Percentiles rank a stretch among this genome's conserved stretches.
Conservation (phyloP, 208 protist species). For the Trypanosoma caninum region DNA sequence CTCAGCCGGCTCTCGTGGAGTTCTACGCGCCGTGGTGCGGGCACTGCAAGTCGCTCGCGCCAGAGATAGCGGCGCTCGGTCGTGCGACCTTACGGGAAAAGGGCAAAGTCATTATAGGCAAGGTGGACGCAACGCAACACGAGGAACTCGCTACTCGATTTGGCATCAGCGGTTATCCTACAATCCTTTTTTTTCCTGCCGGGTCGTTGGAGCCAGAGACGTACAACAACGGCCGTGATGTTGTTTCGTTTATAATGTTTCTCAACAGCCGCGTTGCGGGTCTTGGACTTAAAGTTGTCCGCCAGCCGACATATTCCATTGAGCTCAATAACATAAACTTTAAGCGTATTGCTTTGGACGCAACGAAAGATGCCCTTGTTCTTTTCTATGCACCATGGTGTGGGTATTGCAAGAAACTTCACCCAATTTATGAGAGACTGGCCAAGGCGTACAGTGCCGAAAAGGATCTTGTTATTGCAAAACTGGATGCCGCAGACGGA, state of each 20-base stretch:
- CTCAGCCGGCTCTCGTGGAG: constrained; percentile 72
- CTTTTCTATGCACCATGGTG: constrained; percentile 83
- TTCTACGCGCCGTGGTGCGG: constrained; percentile 92
- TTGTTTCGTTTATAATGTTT: constrained; percentile 37
- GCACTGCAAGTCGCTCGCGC: constrained; percentile 65
- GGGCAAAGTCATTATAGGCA: constrained; percentile 52
- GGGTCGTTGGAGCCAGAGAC: constrained; percentile 31
- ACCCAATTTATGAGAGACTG: constrained; percentile 46
- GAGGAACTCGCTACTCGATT: constrained; percentile 36
- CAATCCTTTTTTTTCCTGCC: constrained; percentile 57
- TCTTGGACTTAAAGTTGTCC: constrained; percentile 25
- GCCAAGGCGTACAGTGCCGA: constrained; percentile 48
- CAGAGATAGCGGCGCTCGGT: constrained; percentile 27
- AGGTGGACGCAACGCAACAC: constrained; percentile 56
- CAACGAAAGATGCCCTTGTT: constrained; percentile 52
- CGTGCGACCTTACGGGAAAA: constrained; percentile 14
- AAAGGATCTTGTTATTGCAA: constrained; percentile 70
- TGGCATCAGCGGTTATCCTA: constrained; percentile 54
- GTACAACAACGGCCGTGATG: constrained; percentile 37
- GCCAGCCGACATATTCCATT: constrained; percentile 24
- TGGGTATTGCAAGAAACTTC: constrained; percentile 88
- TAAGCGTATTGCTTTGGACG: constrained; percentile 32
- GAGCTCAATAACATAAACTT: constrained; percentile 43
- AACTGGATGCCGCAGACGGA: constrained; percentile 46
- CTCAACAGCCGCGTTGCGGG: constrained; percentile 26